Conservation (phyloP, 441 rosid species). For the Flueggea neowawraea region DNA sequence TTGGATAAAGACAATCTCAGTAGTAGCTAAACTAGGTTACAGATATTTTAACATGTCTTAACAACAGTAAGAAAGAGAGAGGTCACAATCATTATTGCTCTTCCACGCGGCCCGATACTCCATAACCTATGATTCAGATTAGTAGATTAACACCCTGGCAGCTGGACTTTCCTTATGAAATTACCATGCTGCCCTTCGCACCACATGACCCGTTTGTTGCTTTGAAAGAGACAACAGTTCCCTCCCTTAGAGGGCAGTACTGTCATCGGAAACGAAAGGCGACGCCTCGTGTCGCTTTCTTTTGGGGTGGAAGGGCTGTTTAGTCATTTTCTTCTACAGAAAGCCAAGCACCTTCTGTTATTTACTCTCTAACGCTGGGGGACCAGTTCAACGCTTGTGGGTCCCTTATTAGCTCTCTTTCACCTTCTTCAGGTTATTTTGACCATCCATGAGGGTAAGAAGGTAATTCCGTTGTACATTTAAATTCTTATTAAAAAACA, state of each 20-base stretch:
- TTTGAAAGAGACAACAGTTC: conserved; percentile 12
- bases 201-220: conserved; percentile 6
- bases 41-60: no score
- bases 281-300: conserved; percentile 16
- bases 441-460: background rate
- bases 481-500: no score
- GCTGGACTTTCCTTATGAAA: background rate
- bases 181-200: conserved; percentile 18
- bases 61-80: no score
- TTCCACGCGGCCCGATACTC: conserved; percentile 7
- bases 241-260: background rate
- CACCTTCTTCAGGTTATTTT: conserved; percentile 11
- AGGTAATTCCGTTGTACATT: background rate
- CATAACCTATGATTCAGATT: background rate
- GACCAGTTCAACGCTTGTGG: background rate
- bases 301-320: conserved; percentile 20
- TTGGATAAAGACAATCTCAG: no score
- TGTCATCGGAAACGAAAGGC: no score
- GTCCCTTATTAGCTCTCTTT: conserved; percentile 9
- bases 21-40: no score
- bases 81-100: conserved; percentile 19
- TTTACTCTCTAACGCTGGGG: background rate
- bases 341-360: background rate
- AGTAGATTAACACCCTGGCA: background rate
- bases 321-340: conserved; percentile 20